Percentiles rank a stretch among this genome's conserved stretches.
These are phyloP conservation scores for Daldinia decipiens DNA, from an alignment of 495 filamentous ascomycete species.

Conservation along the genomic window DNA sequence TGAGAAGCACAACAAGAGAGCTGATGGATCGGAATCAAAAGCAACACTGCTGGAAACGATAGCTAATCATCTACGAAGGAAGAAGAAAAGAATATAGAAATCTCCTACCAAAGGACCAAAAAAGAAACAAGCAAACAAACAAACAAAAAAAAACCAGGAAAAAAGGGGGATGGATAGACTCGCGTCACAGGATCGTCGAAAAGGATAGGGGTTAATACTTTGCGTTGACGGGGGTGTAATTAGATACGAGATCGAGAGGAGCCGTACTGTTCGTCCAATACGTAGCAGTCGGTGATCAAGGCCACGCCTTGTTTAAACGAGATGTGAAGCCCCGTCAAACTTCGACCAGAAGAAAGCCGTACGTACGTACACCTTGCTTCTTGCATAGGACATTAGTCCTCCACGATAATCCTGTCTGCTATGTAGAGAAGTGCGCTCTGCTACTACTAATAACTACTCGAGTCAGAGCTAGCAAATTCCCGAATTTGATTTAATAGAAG, in stretches of 20 bases:
- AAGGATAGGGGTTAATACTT: neutral
- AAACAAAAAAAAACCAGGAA: no score
- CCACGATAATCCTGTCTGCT: neutral
- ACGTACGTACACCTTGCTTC: neutral
- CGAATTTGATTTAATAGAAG: neutral
- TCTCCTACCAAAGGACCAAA: neutral
- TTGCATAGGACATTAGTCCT: neutral
- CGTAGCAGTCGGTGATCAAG: neutral
- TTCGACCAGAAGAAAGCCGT: neutral
- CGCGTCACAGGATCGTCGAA: neutral
- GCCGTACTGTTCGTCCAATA: neutral
- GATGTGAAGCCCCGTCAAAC: neutral
- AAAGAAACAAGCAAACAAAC: no score
- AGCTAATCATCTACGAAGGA: conserved; percentile 1
- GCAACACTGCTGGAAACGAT: neutral
- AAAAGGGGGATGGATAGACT: neutral
- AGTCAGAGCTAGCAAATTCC: neutral
- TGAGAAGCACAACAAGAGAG: neutral
- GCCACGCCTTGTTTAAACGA: neutral
- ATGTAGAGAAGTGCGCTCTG: neutral
- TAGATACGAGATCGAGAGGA: neutral
- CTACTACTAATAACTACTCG: neutral
- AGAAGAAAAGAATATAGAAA: neutral
- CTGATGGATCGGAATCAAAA: no score
- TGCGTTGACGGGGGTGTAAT: neutral